Percentiles rank a stretch among this genome's conserved stretches.
These are phyloP conservation scores for Peterozyma xylosa DNA, from an alignment of 805 yeast species.

Conservation along the genomic window DNA sequence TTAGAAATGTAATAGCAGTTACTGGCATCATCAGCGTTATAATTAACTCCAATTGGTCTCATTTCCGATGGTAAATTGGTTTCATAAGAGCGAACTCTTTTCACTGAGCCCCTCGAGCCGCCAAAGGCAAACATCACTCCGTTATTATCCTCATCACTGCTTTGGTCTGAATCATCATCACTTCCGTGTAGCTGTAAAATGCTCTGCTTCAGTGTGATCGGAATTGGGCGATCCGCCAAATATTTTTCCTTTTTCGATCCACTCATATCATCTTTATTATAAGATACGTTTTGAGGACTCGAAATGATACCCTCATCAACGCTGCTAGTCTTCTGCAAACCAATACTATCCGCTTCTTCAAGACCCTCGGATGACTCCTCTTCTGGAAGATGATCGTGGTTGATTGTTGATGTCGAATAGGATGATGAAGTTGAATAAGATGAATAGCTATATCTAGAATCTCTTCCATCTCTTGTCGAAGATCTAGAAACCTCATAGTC, in stretches of 20 bases:
- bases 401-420: slow-evolving; percentile 1
- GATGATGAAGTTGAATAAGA: not conserved
- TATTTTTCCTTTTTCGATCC: slow-evolving; percentile 8
- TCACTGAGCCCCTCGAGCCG: slow-evolving; percentile 9
- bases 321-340: too few species aligned
- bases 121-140: slow-evolving; percentile 37
- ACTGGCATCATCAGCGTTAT: not conserved
- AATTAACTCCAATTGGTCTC: slow-evolving; percentile 5
- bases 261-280: too few species aligned
- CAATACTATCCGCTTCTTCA: too few species aligned
- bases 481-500: not conserved
- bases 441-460: not conserved
- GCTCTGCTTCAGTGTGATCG: slow-evolving; percentile 7
- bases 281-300: too few species aligned
- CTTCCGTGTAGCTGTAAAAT: not conserved
- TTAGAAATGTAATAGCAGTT: slow-evolving; percentile 20
- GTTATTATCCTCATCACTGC: slow-evolving; percentile 28
- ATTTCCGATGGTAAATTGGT: slow-evolving; percentile 25
- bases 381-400: too few species aligned
- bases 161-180: slow-evolving; percentile 16
- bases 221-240: slow-evolving; percentile 7
- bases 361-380: too few species aligned
- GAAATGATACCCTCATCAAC: too few species aligned
- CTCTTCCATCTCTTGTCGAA: not conserved
- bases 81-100: slow-evolving; percentile 32